A percentile compares a stretch with the other conserved stretches of the same genome.
phyloP scores from a whole-genome alignment of 164 flowering plant species.

The Brasenia schreberi region DNA sequence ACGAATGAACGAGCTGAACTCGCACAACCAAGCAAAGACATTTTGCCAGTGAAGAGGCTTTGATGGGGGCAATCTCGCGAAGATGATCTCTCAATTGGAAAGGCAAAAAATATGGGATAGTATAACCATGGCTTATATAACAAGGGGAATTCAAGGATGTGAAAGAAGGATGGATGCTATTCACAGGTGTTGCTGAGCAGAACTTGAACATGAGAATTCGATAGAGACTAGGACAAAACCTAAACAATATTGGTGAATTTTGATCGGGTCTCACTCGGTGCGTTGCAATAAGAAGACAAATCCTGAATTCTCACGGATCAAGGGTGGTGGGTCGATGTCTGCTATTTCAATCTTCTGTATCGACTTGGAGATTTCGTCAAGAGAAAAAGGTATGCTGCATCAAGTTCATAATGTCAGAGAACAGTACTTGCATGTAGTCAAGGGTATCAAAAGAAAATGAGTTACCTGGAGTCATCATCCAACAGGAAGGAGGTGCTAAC shows the following conservation, averaged over 20 bases:
- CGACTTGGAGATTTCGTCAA: slow-evolving; percentile 89
- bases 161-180: background rate
- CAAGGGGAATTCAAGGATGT: background rate
- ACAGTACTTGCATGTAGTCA: background rate
- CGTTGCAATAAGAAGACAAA: slow-evolving; percentile 76
- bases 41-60: background rate
- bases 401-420: background rate
- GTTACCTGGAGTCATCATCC: slow-evolving; percentile 23
- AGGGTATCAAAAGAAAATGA: background rate
- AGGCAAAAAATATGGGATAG: background rate
- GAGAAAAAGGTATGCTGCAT: slow-evolving; percentile 92
- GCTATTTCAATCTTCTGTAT: slow-evolving; percentile 61
- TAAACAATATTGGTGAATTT: too few species aligned
- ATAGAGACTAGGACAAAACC: background rate
- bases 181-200: background rate
- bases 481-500: slow-evolving; percentile 20
- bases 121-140: too few species aligned
- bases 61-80: background rate
- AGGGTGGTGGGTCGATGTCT: slow-evolving; percentile 79
- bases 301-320: slow-evolving; percentile 87
- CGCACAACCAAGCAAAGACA: background rate
- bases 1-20: background rate
- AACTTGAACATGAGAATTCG: background rate
- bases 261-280: slow-evolving; percentile 26
- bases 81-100: background rate